Conservation (phyloP, 2,329 filamentous ascomycete genomes). For the Mycosphaerelloides madeirae region DNA sequence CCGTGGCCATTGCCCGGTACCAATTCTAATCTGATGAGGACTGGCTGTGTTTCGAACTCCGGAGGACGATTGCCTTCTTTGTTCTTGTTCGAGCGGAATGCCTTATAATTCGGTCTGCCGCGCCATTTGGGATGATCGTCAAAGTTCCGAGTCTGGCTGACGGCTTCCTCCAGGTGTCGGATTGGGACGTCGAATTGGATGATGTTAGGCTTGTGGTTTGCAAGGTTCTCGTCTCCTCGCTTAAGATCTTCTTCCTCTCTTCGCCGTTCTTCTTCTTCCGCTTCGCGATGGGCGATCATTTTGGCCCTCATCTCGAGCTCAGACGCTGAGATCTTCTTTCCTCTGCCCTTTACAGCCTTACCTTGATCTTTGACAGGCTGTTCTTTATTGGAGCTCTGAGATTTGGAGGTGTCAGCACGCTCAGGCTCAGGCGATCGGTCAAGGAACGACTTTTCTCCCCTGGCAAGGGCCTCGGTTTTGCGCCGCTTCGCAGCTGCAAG, state of each 20-base stretch:
- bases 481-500: conserved; percentile 75
- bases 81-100: conserved; percentile 55
- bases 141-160: background rate
- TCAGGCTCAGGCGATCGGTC: conserved; percentile 9
- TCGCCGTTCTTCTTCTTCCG: conserved; percentile 50
- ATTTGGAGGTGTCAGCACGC: too few relatives aligned
- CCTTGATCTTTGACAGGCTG: conserved; percentile 1
- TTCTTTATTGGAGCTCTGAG: background rate
- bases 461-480: conserved; percentile 54
- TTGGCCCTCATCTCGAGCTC: conserved; percentile 65
- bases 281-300: conserved; percentile 54
- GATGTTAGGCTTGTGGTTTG: conserved; percentile 51
- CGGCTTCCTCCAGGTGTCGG: conserved; percentile 11
- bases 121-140: conserved; percentile 70
- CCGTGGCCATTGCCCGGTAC: conserved; percentile 67
- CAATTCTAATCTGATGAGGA: conserved; percentile 69
- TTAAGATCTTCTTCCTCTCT: conserved; percentile 69
- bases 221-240: conserved; percentile 67
- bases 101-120: conserved; percentile 93
- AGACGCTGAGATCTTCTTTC: conserved; percentile 26
- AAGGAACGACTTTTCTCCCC: conserved; percentile 29
- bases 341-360: conserved; percentile 35
- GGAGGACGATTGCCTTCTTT: conserved; percentile 35
- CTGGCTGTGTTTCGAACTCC: conserved; percentile 37
- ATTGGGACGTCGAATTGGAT: conserved; percentile 66